Conservation (phyloP, 2,329 filamentous ascomycete species). For the Venturiaceae sp. region DNA sequence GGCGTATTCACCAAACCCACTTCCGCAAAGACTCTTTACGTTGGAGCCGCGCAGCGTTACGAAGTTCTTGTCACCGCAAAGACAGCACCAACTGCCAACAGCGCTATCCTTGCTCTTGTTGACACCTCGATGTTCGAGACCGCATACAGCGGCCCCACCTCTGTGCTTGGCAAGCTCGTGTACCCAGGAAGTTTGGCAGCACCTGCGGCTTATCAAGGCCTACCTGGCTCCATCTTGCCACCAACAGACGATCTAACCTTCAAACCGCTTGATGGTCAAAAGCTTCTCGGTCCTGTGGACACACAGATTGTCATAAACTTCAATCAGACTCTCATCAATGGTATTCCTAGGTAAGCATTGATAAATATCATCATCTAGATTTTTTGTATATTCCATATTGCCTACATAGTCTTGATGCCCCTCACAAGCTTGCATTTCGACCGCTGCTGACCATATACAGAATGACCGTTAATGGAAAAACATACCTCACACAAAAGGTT, state of each 20-base stretch:
- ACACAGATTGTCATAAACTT: constrained; percentile 20
- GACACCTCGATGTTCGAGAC: constrained; percentile 44
- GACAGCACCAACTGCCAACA: constrained; percentile 40
- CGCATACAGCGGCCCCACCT: constrained; percentile 21
- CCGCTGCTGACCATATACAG: constrained; percentile 18
- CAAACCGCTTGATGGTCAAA: constrained; percentile 56
- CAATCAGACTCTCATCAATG: not conserved
- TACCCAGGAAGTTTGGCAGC: not conserved
- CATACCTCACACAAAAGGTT: constrained; percentile 64
- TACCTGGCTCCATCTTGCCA: constrained; percentile 19
- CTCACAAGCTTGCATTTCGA: too few species aligned
- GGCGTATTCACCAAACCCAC: constrained; percentile 52
- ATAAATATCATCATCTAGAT: too few species aligned
- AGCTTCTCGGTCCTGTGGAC: constrained; percentile 52
- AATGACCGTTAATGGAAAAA: constrained; percentile 52
- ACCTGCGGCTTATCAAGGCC: not conserved
- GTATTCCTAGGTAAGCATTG: constrained; percentile 38
- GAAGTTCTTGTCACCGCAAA: constrained; percentile 1
- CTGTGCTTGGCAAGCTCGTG: not conserved
- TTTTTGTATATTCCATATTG: not conserved
- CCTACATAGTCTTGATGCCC: not conserved
- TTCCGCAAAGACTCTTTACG: constrained; percentile 35
- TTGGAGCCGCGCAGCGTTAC: constrained; percentile 1
- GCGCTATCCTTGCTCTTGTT: constrained; percentile 49
- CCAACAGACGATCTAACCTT: constrained; percentile 44